Base-by-base conservation (phyloP, 2,329 filamentous ascomycete genomes). In the Mariannaea elegans region DNA sequence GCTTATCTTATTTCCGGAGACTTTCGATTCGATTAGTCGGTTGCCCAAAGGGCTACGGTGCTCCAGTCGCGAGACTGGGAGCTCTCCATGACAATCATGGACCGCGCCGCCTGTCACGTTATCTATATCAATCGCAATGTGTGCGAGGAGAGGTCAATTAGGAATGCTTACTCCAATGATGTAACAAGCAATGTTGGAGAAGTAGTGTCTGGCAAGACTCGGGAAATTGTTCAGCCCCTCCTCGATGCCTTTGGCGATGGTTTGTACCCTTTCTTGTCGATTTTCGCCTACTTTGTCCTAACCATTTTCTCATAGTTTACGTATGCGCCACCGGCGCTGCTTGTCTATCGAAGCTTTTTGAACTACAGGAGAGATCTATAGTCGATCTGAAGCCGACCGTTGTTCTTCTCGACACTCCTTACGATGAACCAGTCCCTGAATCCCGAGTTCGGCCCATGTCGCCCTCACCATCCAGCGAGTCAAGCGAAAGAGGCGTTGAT, bases 51-150 rank as follows among this genome's bases (percentile, higher is more conserved):
- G 82, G 82, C 77, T 78, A 79, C 82, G 82, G 82, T 80, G 82
- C 80, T 83, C 82, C 84, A 79, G 84, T 86, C 84, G 80, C 74
- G 76, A 82, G 84, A 84, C 84, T 86, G 83, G 84, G 81, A 83
- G 83, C 82, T 81, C 78, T 75, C 78, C 73, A 76, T 79, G 77
- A 76, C 78, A 78, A 81, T 76, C 73, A 87, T 87, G 85, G 84
- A 87, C 74, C 80, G 78, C 72, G 79, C 82, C 70, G 77, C 78
- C 59, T 87, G 84, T 73, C 83, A 87, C 73, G 80, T 87, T 65
- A 83, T 88, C 63, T 88, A 87, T 66, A 84, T 87, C 68, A 83
- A 87, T 76, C 82, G 82, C 69, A 77, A 79, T 61, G 80, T 84
- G 62, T 76, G 75, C 66, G 73, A 80, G 61, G 80, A 85, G 67